phyloP scores from a whole-genome alignment of 768 basidiomycete genomes.

The Suillus placidus region DNA sequence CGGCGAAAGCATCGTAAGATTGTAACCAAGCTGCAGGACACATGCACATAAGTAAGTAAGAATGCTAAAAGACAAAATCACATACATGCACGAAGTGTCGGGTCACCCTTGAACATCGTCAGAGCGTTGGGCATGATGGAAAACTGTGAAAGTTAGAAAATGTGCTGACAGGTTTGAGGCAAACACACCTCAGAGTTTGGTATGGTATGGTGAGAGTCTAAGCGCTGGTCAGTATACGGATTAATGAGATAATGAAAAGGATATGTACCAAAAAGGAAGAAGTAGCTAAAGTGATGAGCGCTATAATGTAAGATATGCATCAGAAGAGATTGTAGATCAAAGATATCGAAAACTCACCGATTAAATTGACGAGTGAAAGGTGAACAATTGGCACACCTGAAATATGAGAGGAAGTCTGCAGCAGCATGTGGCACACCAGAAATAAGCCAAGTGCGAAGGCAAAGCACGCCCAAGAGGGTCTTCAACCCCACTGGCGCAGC shows the following conservation, averaged over 20 bases:
- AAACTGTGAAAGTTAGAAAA: too few relatives aligned
- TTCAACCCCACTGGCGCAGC: neutral
- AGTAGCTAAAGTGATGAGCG: neutral
- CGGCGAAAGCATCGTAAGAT: neutral
- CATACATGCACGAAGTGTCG: neutral
- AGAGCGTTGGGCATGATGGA: conserved; percentile 2
- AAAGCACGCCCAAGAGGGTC: neutral
- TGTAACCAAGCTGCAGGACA: neutral
- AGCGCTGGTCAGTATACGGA: too few relatives aligned
- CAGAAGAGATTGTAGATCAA: neutral
- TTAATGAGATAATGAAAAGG: neutral
- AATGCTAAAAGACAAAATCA: neutral
- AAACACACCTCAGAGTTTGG: neutral
- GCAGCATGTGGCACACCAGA: neutral
- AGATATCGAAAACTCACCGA: neutral
- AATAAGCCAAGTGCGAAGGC: neutral
- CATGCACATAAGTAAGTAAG: neutral
- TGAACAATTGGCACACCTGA: neutral
- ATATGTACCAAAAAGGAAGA: neutral
- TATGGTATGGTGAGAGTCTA: neutral
- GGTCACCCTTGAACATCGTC: neutral
- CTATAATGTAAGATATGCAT: conserved; percentile 1
- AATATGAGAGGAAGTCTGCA: neutral
- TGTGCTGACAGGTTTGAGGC: neutral
- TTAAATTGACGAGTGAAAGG: neutral